phyloP scores from a whole-genome alignment of 106 monocot genomes.

The Narthecium ossifragum region DNA sequence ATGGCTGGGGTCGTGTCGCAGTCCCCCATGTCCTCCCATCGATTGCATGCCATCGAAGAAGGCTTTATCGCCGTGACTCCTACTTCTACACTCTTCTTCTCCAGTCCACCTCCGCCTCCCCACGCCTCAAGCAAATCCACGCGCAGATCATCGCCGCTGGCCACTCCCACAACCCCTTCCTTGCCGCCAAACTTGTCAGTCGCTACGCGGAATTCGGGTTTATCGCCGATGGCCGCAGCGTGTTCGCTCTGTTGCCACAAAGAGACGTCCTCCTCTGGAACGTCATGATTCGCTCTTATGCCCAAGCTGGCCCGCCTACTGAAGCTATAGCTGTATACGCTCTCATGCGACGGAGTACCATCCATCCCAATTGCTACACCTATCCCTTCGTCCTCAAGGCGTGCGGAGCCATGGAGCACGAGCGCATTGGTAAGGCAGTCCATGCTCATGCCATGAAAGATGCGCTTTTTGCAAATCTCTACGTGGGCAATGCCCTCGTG shows the following conservation, averaged over 20 bases:
- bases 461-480: constrained; percentile 22
- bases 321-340: constrained; percentile 19
- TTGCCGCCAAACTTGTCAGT: constrained; percentile 39
- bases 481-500: constrained; percentile 40
- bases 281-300: constrained; percentile 31
- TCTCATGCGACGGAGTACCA: background rate
- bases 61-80: too few species aligned
- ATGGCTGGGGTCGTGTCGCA: too few species aligned
- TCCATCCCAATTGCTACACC: constrained; percentile 37
- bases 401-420: constrained; percentile 6
- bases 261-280: constrained; percentile 43
- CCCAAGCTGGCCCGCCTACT: constrained; percentile 13
- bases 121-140: too few species aligned
- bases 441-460: constrained; percentile 23
- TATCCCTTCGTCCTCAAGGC: constrained; percentile 49
- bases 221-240: constrained; percentile 21
- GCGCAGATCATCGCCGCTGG: too few species aligned
- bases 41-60: too few species aligned
- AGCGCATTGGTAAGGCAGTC: constrained; percentile 12
- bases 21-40: too few species aligned
- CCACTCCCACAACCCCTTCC: too few species aligned
- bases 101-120: too few species aligned
- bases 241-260: constrained; percentile 26
- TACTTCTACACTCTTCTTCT: too few species aligned
- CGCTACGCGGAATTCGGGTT: constrained; percentile 13